Conservation (phyloP, 306 rosid species). For the Cucurbita pepo region DNA sequence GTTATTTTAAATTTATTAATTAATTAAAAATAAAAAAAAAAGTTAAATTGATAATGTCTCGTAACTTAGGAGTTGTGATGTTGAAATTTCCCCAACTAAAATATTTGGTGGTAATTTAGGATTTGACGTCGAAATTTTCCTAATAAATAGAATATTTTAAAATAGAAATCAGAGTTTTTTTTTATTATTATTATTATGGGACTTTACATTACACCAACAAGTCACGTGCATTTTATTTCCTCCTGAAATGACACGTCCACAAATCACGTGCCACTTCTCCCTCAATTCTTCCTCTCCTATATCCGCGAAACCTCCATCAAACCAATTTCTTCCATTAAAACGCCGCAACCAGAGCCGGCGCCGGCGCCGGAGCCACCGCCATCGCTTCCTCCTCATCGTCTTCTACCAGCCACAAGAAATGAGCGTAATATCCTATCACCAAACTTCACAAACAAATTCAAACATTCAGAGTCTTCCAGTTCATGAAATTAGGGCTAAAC, state of each 20-base stretch:
- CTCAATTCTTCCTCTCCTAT: neutral
- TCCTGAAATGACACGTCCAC: neutral
- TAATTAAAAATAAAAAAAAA: too few relatives aligned
- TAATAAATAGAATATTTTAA: too few relatives aligned
- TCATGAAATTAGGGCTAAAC: neutral
- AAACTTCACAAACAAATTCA: conserved; percentile 5
- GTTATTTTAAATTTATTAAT: too few relatives aligned
- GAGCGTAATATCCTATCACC: conserved; percentile 60
- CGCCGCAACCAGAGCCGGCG: conserved; percentile 18
- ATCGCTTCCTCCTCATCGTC: conserved; percentile 20
- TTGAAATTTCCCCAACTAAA: too few relatives aligned
- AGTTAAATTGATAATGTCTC: too few relatives aligned
- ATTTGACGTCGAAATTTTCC: too few relatives aligned
- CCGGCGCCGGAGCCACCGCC: neutral
- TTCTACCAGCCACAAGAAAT: conserved; percentile 60
- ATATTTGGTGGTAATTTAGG: too few relatives aligned
- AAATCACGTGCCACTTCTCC: neutral
- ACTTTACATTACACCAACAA: too few relatives aligned
- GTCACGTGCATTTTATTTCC: neutral
- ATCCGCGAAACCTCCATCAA: neutral
- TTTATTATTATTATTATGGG: too few relatives aligned
- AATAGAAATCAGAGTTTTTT: too few relatives aligned
- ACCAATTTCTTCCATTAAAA: neutral
- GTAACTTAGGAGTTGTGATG: too few relatives aligned
- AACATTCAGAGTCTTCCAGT: neutral